These are phyloP conservation scores for Neonothopanus nambi DNA, from an alignment of 1,284 basidiomycete species.

Conservation along the genomic window DNA sequence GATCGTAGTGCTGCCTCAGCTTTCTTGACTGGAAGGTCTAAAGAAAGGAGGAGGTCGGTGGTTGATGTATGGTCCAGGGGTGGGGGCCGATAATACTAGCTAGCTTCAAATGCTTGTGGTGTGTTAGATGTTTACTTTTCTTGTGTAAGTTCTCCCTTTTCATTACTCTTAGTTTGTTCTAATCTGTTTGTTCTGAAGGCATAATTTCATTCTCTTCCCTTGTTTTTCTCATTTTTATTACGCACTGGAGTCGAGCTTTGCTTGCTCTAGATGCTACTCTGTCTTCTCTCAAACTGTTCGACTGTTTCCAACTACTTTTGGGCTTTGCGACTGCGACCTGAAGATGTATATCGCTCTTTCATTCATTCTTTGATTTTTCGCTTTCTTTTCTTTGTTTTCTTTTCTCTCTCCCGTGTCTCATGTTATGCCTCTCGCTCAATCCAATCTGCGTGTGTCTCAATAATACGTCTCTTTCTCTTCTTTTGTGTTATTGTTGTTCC, in stretches of 20 bases:
- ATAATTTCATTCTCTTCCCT: constrained; percentile 3
- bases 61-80: constrained; percentile 45
- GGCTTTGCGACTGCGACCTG: constrained; percentile 14
- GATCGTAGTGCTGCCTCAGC: constrained; percentile 38
- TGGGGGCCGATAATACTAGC: neutral
- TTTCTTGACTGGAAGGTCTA: constrained; percentile 29
- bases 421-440: neutral
- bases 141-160: neutral
- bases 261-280: constrained; percentile 1
- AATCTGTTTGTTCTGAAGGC: neutral
- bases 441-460: constrained; percentile 5
- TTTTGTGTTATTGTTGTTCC: constrained; percentile 11
- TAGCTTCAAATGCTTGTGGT: neutral
- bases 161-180: neutral
- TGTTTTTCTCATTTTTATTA: constrained; percentile 8
- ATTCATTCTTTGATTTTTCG: neutral
- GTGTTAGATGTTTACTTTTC: constrained; percentile 1
- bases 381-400: neutral
- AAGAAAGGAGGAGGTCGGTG: constrained; percentile 43
- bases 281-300: constrained; percentile 7
- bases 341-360: constrained; percentile 6
- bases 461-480: constrained; percentile 13
- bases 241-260: neutral
- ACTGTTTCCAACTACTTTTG: neutral
- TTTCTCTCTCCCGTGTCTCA: constrained; percentile 1